phyloP scores from a whole-genome alignment of 768 basidiomycete genomes.

The Suillus luteus region DNA sequence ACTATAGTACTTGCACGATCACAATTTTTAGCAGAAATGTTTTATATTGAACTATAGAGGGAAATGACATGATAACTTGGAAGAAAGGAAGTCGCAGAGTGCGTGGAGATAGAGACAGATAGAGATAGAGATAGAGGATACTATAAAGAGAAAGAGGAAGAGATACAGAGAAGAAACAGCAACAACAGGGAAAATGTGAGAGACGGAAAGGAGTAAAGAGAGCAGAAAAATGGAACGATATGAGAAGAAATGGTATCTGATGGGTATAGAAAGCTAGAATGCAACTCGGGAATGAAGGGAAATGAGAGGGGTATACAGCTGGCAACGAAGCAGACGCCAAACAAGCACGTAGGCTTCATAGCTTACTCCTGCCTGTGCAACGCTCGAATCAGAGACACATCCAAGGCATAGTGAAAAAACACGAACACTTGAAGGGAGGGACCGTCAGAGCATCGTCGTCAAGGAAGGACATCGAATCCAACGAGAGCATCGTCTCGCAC shows the following conservation, averaged over 20 bases:
- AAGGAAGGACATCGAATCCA: conserved; percentile 4
- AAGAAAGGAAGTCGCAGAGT: neutral
- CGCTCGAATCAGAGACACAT: neutral
- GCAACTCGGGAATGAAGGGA: neutral
- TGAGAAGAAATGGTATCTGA: neutral
- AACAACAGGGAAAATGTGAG: neutral
- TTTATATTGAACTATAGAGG: neutral
- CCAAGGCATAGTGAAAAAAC: neutral
- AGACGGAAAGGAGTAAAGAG: neutral
- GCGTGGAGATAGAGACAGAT: neutral
- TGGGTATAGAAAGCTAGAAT: neutral
- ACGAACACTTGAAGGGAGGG: conserved; percentile 2
- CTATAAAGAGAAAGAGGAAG: neutral
- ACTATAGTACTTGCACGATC: too few relatives aligned
- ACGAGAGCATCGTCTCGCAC: neutral
- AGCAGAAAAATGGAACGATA: neutral
- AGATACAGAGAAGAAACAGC: neutral
- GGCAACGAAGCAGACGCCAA: neutral
- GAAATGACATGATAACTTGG: neutral
- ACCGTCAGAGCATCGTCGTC: neutral
- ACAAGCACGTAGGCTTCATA: neutral
- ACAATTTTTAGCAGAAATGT: neutral
- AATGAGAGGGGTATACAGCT: neutral
- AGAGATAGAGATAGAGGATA: neutral
- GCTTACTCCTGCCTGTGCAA: neutral